These are phyloP conservation scores for Geum urbanum DNA, from an alignment of 306 rosid species.

Conservation along the genomic window DNA sequence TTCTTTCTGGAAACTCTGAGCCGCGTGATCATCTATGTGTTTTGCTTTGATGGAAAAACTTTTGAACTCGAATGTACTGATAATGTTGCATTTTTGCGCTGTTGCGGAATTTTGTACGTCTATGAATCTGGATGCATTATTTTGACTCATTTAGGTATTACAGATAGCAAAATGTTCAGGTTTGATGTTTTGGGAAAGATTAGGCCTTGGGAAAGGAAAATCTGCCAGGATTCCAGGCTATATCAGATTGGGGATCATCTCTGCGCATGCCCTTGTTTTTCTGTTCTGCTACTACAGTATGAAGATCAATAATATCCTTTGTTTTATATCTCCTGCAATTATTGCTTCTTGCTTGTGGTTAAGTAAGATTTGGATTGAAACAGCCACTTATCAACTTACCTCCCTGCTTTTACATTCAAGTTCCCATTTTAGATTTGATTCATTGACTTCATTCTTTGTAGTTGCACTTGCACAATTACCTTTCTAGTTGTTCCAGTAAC, in stretches of 20 bases:
- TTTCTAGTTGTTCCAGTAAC: neutral
- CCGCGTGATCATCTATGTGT: neutral
- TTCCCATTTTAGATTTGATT: neutral
- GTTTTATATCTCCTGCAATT: conserved; percentile 7
- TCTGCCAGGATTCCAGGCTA: conserved; percentile 11
- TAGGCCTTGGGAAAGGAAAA: conserved; percentile 10
- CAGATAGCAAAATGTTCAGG: neutral
- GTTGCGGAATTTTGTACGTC: neutral
- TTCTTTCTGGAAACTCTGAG: neutral
- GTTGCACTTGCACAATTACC: neutral
- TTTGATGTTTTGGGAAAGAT: neutral
- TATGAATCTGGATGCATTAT: conserved; percentile 9
- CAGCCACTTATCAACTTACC: neutral
- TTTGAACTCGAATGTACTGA: neutral
- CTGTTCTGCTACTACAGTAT: conserved; percentile 1
- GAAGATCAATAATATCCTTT: neutral
- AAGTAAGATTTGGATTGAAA: neutral
- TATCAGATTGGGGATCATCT: conserved; percentile 10
- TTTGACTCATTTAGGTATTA: neutral
- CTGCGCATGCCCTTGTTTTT: conserved; percentile 16
- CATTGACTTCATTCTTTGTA: neutral
- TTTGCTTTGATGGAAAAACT: neutral
- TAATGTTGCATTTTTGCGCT: neutral
- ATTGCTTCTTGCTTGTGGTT: neutral
- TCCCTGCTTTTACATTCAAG: neutral